phyloP scores from a whole-genome alignment of 2,329 filamentous ascomycete species.

The Aspergillus candidus region DNA sequence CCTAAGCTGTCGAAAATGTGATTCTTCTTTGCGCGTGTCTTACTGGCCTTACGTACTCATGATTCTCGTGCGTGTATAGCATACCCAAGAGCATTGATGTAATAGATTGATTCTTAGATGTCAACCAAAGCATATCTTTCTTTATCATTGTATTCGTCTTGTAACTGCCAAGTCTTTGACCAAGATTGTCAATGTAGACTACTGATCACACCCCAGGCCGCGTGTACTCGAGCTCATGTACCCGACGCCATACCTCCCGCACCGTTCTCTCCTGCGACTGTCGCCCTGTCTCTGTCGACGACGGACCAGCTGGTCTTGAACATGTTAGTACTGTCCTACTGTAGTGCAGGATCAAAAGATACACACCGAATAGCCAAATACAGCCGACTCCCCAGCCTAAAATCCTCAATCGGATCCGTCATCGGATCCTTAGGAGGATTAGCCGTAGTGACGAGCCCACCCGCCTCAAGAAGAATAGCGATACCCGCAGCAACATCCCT shows the following conservation, averaged over 20 bases:
- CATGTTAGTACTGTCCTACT: too few relatives aligned
- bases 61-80: constrained; percentile 20
- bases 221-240: constrained; percentile 59
- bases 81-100: constrained; percentile 16
- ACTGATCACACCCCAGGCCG: constrained; percentile 52
- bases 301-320: constrained; percentile 57
- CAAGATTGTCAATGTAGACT: neutral
- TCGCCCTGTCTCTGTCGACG: constrained; percentile 55
- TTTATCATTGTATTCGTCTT: too few relatives aligned
- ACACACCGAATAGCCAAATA: constrained; percentile 65
- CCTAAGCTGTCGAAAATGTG: constrained; percentile 23
- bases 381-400: constrained; percentile 59
- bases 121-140: too few relatives aligned
- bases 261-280: constrained; percentile 65
- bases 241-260: constrained; percentile 66
- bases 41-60: constrained; percentile 10
- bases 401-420: constrained; percentile 53
- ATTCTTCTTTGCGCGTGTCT: constrained; percentile 5
- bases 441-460: constrained; percentile 66
- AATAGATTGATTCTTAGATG: constrained; percentile 5
- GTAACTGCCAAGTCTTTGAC: too few relatives aligned
- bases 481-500: constrained; percentile 70
- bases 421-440: constrained; percentile 59
- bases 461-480: constrained; percentile 66
- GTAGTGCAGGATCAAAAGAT: too few relatives aligned